Evolutionary conservation across 2,329 filamentous ascomycete genomes (phyloP), one percentile per base, ranked within the genome.

Genomic region (Aphanocladium album): DNA sequence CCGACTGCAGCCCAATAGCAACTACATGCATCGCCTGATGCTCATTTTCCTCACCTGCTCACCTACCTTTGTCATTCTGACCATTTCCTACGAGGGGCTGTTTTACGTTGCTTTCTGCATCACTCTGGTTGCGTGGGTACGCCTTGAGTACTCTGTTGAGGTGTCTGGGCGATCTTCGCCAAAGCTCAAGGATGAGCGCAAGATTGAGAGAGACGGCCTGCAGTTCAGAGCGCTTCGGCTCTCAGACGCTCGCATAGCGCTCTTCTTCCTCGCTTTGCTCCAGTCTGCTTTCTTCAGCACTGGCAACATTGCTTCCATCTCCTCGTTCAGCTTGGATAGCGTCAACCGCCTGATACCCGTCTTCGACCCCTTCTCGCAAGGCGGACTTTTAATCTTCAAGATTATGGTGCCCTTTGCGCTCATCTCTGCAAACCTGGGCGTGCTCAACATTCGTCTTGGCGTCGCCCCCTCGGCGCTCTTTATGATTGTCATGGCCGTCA

Each of bases 231-330:
- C 89, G 0, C 81, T 98, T 53, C 86, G 83, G 1, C 80, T 98
- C 6, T 83, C 89, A n/a, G 95, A 99, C 72, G 86, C 89, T 4
- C 89, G 96, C 41, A 89, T 96, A 39, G 89, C 91, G 1, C 83
- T 99, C 7, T 98, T 98, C 80, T 97, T 98, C 81, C 89, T 99
- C 74, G 92, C 91, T 66, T 84, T 99, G 43, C 83, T 99, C 6
- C 95, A 99, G 74, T 93, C 93, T 3, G 95, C 89, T 56, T 99
- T 99, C 76, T 99, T 98, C 82, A 91, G 88, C 76, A 98, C 93
- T 0, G 95, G 95, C 64, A 99, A 99, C 76, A 86, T 99, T 61
- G 95, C 95, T 1, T 97, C 93, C 0, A 77, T 99, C 60, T 96
- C 93, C 17, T 90, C 91, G 1, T 99, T 99, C 78, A 96, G 90